These are phyloP conservation scores for Solanum hybrid DNA, from an alignment of 305 asterid genomes.

Conservation along the genomic window DNA sequence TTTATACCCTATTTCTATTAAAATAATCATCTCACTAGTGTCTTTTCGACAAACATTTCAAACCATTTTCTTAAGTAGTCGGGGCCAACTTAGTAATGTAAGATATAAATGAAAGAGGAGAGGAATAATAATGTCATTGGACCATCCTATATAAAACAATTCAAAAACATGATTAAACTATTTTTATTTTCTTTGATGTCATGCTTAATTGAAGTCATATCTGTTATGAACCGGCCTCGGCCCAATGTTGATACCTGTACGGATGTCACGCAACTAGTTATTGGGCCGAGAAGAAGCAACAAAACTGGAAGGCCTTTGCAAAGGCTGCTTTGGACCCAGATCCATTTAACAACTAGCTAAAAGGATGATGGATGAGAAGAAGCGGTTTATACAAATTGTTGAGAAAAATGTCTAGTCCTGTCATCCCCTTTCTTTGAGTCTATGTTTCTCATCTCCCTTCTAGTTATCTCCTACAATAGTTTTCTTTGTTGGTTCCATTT, in stretches of 20 bases:
- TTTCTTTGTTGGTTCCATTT: not conserved
- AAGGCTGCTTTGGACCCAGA: no score
- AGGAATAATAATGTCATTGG: not conserved
- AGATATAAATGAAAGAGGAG: not conserved
- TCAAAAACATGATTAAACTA: not conserved
- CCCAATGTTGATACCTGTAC: no score
- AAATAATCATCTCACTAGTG: not conserved
- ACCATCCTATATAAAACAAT: not conserved
- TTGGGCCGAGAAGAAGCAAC: no score
- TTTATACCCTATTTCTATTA: not conserved
- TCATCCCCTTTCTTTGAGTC: not conserved
- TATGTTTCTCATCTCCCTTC: not conserved
- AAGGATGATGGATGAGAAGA: no score
- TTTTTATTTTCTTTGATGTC: not conserved
- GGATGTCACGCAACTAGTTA: no score
- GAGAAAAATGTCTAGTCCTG: not conserved
- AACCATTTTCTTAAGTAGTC: not conserved
- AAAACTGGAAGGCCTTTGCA: no score
- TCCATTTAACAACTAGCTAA: no score
- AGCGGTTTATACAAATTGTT: no score
- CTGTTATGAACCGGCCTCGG: no score
- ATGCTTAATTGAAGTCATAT: not conserved
- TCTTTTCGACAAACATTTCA: not conserved
- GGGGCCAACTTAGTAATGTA: not conserved
- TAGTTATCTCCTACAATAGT: not conserved